These are phyloP conservation scores for Solanum peruvianum DNA, from an alignment of 257 asterid genomes.

Conservation along the genomic window DNA sequence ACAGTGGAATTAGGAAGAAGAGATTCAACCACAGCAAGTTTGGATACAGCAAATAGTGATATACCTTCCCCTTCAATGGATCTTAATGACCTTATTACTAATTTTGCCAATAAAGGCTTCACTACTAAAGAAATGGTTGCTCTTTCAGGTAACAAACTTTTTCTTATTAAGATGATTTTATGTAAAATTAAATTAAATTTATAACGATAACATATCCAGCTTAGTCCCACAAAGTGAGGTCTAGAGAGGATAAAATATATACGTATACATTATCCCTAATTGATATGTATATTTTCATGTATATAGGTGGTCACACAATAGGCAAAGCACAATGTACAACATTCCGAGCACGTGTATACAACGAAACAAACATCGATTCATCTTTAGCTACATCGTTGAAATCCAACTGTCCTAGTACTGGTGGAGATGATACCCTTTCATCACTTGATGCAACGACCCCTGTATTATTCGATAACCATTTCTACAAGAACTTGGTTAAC, in stretches of 20 bases:
- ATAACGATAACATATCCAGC: no score
- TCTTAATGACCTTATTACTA: constrained; percentile 24
- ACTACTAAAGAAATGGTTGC: constrained; percentile 44
- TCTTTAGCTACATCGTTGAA: constrained; percentile 45
- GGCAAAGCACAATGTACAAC: constrained; percentile 50
- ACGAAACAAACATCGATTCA: constrained; percentile 35
- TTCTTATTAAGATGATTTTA: not conserved
- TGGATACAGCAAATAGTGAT: constrained; percentile 31
- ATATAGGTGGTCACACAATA: constrained; percentile 47
- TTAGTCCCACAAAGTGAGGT: no score
- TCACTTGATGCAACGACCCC: constrained; percentile 35
- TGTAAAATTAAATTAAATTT: no score
- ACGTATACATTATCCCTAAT: not conserved
- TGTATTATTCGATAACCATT: constrained; percentile 32
- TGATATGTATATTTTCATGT: not conserved
- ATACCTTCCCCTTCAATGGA: constrained; percentile 47
- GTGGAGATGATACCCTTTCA: constrained; percentile 35
- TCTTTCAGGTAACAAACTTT: constrained; percentile 31
- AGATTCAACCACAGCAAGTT: constrained; percentile 53
- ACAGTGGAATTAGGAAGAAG: constrained; percentile 42
- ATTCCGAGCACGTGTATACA: constrained; percentile 44
- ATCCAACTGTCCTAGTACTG: constrained; percentile 34
- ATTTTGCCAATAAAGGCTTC: constrained; percentile 53
- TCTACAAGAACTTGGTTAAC: constrained; percentile 22
- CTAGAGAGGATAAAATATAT: no score